Percentiles rank a stretch among this genome's conserved stretches.
Conservation (phyloP, 2,329 filamentous ascomycete genomes). For the Bretziella fagacearum region DNA sequence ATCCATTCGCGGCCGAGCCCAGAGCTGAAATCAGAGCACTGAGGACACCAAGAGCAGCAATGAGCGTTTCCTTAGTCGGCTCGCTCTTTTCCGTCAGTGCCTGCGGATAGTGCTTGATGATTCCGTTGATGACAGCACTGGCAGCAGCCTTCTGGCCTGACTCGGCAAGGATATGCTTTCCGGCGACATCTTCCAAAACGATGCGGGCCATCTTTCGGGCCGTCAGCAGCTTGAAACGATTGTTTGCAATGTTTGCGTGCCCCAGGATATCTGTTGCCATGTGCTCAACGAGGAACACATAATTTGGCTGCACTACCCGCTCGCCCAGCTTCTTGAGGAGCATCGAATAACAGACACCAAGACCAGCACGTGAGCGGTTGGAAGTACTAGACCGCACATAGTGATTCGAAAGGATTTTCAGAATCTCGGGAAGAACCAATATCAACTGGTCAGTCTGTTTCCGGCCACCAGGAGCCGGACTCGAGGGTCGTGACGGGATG, state of each 20-base stretch:
- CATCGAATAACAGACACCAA: constrained; percentile 75
- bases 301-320: constrained; percentile 66
- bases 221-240: constrained; percentile 73
- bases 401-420: constrained; percentile 62
- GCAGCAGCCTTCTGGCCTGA: constrained; percentile 74
- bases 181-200: constrained; percentile 69
- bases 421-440: constrained; percentile 59
- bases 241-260: constrained; percentile 56
- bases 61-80: constrained; percentile 71
- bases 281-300: constrained; percentile 64
- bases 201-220: constrained; percentile 72
- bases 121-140: constrained; percentile 64
- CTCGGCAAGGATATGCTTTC: constrained; percentile 68
- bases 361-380: constrained; percentile 63
- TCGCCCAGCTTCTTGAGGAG: constrained; percentile 65
- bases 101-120: constrained; percentile 90
- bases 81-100: constrained; percentile 73
- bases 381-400: constrained; percentile 65
- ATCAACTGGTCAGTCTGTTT: constrained; percentile 43
- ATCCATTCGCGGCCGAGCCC: constrained; percentile 61
- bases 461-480: constrained; percentile 46
- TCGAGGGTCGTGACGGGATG: constrained; percentile 47
- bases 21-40: constrained; percentile 62
- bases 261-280: constrained; percentile 67
- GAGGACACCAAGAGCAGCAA: constrained; percentile 61